Conservation (phyloP, 2,329 filamentous ascomycete species). For the Phialemonium atrogriseum region DNA sequence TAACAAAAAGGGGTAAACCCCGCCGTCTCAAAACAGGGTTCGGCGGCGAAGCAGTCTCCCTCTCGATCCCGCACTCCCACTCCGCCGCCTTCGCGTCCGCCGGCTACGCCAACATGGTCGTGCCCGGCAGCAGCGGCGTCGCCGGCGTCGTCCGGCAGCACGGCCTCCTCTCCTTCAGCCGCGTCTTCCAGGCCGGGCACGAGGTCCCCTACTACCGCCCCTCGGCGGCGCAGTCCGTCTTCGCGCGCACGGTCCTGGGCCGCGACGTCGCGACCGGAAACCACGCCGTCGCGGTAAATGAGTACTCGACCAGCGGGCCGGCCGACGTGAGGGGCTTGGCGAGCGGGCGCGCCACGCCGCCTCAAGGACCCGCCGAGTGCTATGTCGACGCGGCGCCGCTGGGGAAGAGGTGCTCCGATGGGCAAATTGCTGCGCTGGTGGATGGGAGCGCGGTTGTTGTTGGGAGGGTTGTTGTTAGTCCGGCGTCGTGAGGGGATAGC, state of each 20-base stretch:
- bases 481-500: too few relatives aligned
- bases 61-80: slow-evolving; percentile 31
- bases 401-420: neutral
- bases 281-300: slow-evolving; percentile 19
- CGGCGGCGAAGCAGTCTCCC: slow-evolving; percentile 37
- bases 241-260: slow-evolving; percentile 36
- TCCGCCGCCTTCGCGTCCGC: slow-evolving; percentile 32
- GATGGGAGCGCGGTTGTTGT: neutral
- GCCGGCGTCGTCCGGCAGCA: slow-evolving; percentile 36
- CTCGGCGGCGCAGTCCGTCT: slow-evolving; percentile 38
- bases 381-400: slow-evolving; percentile 1
- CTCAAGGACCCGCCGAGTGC: slow-evolving; percentile 2
- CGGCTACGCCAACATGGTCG: slow-evolving; percentile 33
- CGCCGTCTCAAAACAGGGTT: slow-evolving; percentile 4
- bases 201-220: slow-evolving; percentile 36
- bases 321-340: neutral
- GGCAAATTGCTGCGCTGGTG: slow-evolving; percentile 1
- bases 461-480: neutral
- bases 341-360: neutral
- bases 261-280: slow-evolving; percentile 44
- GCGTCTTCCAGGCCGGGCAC: slow-evolving; percentile 36
- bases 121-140: slow-evolving; percentile 27
- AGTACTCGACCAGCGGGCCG: slow-evolving; percentile 9
- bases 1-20: too few relatives aligned
- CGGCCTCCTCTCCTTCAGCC: slow-evolving; percentile 35